A percentile compares a stretch with the other conserved stretches of the same genome.
These are phyloP conservation scores for Boletus pseudopeckii DNA, from an alignment of 768 basidiomycete genomes.

Conservation along the genomic window DNA sequence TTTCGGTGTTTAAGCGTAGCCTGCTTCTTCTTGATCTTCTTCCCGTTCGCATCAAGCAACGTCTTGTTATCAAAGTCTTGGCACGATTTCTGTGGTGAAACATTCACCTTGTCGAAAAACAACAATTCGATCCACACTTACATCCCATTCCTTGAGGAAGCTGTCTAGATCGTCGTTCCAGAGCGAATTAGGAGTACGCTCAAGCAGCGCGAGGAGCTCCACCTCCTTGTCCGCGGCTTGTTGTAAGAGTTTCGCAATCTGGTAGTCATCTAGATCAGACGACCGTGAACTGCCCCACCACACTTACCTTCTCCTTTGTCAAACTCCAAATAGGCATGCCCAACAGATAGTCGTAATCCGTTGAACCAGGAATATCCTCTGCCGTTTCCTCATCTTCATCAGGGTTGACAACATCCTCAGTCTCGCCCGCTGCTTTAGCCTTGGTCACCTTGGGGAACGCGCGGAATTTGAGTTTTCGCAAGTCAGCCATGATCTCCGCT, in stretches of 20 bases:
- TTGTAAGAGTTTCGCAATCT: slow-evolving; percentile 82
- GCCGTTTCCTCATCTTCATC: slow-evolving; percentile 48
- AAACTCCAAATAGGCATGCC: slow-evolving; percentile 95
- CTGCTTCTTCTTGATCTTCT: slow-evolving; percentile 57
- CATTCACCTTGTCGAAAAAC: not conserved
- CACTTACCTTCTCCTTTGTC: slow-evolving; percentile 82
- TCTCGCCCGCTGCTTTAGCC: slow-evolving; percentile 65
- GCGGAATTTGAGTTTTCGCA: slow-evolving; percentile 82
- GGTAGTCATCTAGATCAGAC: slow-evolving; percentile 6
- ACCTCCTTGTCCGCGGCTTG: slow-evolving; percentile 80
- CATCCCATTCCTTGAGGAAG: slow-evolving; percentile 85
- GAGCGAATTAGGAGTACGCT: slow-evolving; percentile 73
- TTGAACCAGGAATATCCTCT: slow-evolving; percentile 36
- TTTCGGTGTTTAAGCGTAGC: slow-evolving; percentile 52
- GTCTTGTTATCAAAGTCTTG: slow-evolving; percentile 44
- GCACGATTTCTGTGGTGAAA: slow-evolving; percentile 35
- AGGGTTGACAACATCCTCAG: slow-evolving; percentile 53
- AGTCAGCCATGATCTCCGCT: slow-evolving; percentile 75
- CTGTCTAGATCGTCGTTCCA: slow-evolving; percentile 89
- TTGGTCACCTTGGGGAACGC: slow-evolving; percentile 81
- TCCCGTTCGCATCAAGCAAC: slow-evolving; percentile 44
- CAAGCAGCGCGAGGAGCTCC: slow-evolving; percentile 75
- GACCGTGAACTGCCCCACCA: not conserved
- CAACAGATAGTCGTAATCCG: slow-evolving; percentile 90
- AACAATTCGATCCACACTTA: slow-evolving; percentile 35